Conservation (phyloP, 345 rosid species). For the Bretschneidera sinensis region DNA sequence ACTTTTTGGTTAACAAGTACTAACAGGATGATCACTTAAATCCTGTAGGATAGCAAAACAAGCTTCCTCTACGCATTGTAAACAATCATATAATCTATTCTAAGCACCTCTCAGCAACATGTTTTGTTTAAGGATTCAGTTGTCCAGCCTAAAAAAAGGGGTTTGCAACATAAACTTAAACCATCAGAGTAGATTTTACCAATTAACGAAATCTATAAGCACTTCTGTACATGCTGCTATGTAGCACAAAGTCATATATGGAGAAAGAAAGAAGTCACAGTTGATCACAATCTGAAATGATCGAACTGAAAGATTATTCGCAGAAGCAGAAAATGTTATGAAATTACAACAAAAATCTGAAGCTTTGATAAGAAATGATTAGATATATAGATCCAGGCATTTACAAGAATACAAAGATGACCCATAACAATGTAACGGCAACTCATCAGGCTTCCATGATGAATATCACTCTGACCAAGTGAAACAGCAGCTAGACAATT, state of each 20-base stretch:
- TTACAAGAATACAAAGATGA: constrained; percentile 9
- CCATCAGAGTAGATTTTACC: background rate
- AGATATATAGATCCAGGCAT: constrained; percentile 13
- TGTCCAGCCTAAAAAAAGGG: too few relatives aligned
- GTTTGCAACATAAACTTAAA: background rate
- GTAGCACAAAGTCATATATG: background rate
- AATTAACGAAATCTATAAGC: background rate
- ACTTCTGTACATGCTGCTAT: background rate
- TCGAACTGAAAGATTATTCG: background rate
- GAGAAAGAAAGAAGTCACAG: too few relatives aligned
- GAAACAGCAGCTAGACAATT: constrained; percentile 1
- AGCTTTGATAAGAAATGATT: background rate
- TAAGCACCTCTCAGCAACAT: too few relatives aligned
- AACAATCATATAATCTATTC: too few relatives aligned
- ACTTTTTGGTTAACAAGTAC: too few relatives aligned
- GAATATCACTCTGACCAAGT: background rate
- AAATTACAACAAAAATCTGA: background rate
- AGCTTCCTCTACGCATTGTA: too few relatives aligned
- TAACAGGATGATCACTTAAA: too few relatives aligned
- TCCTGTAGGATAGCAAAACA: too few relatives aligned
- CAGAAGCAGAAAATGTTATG: background rate
- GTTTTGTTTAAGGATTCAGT: too few relatives aligned
- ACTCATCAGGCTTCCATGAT: constrained; percentile 10
- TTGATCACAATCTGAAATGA: background rate
- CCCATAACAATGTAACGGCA: constrained; percentile 1